phyloP scores from a whole-genome alignment of 2,329 filamentous ascomycete genomes.

The Penicillium expansum region DNA sequence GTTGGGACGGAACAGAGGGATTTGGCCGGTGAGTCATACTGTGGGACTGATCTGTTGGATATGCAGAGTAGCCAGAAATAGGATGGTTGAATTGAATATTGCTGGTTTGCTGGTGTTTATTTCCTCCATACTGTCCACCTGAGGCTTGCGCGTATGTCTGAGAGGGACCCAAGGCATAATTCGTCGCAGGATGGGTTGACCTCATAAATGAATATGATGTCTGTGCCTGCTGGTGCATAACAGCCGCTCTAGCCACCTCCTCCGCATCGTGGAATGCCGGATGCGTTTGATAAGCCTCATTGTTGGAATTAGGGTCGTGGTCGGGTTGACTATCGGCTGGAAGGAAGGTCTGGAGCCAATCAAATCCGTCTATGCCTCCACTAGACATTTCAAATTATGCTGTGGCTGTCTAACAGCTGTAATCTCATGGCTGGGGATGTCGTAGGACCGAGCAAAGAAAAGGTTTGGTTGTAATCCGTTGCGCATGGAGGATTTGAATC shows the following conservation, averaged over 20 bases:
- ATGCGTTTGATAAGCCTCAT: conserved; percentile 6
- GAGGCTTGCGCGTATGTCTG: background rate
- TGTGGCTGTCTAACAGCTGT: background rate
- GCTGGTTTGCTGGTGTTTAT: background rate
- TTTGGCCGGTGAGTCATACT: background rate
- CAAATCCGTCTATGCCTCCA: background rate
- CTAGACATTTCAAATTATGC: background rate
- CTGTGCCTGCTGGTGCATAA: background rate
- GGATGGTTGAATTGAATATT: background rate
- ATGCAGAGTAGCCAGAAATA: too few relatives aligned
- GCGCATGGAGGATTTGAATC: background rate
- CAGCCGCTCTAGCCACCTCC: background rate
- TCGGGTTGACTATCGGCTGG: background rate
- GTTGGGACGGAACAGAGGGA: background rate
- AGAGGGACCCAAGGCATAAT: background rate
- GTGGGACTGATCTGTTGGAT: background rate
- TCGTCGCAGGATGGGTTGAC: background rate
- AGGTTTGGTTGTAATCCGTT: background rate
- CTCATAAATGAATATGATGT: background rate
- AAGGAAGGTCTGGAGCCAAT: conserved; percentile 2
- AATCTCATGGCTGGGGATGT: background rate
- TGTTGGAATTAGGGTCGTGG: background rate
- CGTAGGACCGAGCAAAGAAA: background rate
- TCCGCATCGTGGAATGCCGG: conserved; percentile 10
- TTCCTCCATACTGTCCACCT: background rate